Evolutionary conservation across 768 basidiomycete genomes (phyloP).

Genomic region (Sporobolomyces roseus): DNA sequence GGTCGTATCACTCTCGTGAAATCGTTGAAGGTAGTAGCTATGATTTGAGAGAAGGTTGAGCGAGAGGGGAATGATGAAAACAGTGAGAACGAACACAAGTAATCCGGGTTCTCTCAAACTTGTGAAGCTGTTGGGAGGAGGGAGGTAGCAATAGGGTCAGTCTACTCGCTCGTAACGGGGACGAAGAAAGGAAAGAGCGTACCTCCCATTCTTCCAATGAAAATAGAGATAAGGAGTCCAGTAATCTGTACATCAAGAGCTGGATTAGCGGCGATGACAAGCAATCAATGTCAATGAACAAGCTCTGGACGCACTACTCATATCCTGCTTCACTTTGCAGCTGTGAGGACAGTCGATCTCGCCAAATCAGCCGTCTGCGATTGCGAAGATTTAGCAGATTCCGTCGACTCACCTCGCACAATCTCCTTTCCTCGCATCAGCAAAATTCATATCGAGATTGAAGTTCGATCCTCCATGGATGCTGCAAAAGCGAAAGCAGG

Average conservation of each 20-base stretch:
- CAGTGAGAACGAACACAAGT: background rate
- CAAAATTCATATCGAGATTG: conserved; percentile 28
- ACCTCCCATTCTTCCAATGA: conserved; percentile 13
- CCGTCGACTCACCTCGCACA: conserved; percentile 6
- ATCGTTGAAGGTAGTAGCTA: conserved; percentile 16
- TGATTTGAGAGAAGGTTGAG: background rate
- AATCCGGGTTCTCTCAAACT: background rate
- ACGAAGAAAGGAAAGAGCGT: background rate
- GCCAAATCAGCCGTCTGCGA: too few species aligned
- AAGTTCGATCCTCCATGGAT: conserved; percentile 22
- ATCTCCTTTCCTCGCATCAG: background rate
- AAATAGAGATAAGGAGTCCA: conserved; percentile 27
- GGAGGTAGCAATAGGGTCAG: too few species aligned
- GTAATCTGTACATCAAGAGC: conserved; percentile 3
- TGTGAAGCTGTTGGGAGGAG: conserved; percentile 6
- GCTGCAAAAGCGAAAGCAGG: background rate
- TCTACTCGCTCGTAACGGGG: too few species aligned
- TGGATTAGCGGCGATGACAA: background rate
- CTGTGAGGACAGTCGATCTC: background rate
- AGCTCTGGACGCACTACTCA: conserved; percentile 9
- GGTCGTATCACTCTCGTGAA: background rate
- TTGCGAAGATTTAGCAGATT: too few species aligned
- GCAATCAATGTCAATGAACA: too few species aligned
- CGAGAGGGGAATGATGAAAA: too few species aligned
- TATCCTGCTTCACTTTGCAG: conserved; percentile 26